Evolutionary conservation across 192 early-diverging fungal species (phyloP).

Genomic region (Entomortierella beljakovae): DNA sequence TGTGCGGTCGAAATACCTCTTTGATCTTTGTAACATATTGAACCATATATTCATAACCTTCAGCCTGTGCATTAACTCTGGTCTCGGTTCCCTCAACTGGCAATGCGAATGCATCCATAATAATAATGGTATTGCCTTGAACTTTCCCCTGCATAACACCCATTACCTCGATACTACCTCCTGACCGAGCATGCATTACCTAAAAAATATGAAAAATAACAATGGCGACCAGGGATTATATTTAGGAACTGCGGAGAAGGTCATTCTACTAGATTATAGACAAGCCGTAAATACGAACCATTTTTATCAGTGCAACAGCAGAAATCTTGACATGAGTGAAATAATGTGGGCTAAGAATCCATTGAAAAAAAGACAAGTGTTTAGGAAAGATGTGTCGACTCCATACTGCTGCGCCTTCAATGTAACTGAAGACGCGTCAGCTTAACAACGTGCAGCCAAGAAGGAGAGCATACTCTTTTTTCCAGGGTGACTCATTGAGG

Average conservation of each 20-base stretch:
- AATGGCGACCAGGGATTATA: too few relatives aligned
- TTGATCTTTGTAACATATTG: constrained; percentile 86
- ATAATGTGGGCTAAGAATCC: constrained; percentile 85
- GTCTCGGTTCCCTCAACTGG: constrained; percentile 99
- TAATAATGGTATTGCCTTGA: constrained; percentile 85
- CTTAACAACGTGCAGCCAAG: background rate
- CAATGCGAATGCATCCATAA: constrained; percentile 97
- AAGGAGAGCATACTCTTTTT: constrained; percentile 69
- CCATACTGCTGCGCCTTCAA: constrained; percentile 11
- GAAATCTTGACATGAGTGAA: constrained; percentile 93
- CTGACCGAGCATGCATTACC: constrained; percentile 98
- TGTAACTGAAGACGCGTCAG: constrained; percentile 3
- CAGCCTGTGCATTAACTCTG: constrained; percentile 90
- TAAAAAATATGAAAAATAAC: constrained; percentile 47
- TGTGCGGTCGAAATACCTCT: constrained; percentile 62
- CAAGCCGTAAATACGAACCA: too few relatives aligned
- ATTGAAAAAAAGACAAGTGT: constrained; percentile 3
- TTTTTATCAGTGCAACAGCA: constrained; percentile 96
- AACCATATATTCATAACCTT: constrained; percentile 99
- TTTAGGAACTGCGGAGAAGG: too few relatives aligned
- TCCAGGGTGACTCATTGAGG: constrained; percentile 82
- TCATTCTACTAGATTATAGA: too few relatives aligned
- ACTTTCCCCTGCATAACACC: constrained; percentile 98
- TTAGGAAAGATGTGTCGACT: background rate
- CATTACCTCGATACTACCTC: constrained; percentile 97